These are phyloP conservation scores for Globisporangium parvum DNA, from an alignment of 352 stramenopile genomes.

Conservation along the genomic window DNA sequence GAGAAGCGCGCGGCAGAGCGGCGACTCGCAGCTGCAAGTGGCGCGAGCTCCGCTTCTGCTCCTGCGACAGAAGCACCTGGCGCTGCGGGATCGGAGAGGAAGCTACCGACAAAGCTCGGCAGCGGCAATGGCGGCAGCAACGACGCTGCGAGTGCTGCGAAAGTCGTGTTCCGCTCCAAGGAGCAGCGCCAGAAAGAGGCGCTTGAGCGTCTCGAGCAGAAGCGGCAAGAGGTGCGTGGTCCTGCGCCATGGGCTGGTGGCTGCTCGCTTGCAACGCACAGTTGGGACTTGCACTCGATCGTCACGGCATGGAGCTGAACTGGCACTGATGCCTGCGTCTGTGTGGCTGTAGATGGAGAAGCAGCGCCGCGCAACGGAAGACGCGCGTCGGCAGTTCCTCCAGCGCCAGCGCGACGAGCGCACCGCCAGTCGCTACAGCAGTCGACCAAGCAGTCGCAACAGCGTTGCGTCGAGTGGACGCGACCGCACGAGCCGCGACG, in stretches of 20 bases:
- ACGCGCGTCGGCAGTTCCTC: constrained; percentile 54
- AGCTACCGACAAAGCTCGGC: constrained; percentile 27
- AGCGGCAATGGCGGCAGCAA: neutral
- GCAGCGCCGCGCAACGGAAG: constrained; percentile 46
- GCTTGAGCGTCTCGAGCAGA: constrained; percentile 61
- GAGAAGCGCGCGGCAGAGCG: constrained; percentile 33
- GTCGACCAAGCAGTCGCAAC: neutral
- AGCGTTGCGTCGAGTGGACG: neutral
- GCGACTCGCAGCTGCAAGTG: neutral
- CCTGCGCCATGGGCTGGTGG: neutral
- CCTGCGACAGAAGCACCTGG: no score
- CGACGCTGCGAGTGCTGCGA: constrained; percentile 8
- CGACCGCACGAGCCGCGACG: neutral
- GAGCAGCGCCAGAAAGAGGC: constrained; percentile 74
- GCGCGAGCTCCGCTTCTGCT: neutral
- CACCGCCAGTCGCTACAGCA: constrained; percentile 6
- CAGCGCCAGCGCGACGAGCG: constrained; percentile 34
- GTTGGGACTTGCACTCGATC: no score
- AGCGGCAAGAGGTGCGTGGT: constrained; percentile 50
- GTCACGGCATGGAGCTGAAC: no score
- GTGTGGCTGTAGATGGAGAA: constrained; percentile 31
- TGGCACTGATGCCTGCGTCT: neutral
- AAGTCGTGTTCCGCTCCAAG: constrained; percentile 75
- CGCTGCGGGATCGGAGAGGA: constrained; percentile 13
- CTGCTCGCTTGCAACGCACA: neutral